Percentiles rank a stretch among this genome's conserved stretches.
phyloP scores from a whole-genome alignment of 2,329 filamentous ascomycete species.

The Alternaria atra region DNA sequence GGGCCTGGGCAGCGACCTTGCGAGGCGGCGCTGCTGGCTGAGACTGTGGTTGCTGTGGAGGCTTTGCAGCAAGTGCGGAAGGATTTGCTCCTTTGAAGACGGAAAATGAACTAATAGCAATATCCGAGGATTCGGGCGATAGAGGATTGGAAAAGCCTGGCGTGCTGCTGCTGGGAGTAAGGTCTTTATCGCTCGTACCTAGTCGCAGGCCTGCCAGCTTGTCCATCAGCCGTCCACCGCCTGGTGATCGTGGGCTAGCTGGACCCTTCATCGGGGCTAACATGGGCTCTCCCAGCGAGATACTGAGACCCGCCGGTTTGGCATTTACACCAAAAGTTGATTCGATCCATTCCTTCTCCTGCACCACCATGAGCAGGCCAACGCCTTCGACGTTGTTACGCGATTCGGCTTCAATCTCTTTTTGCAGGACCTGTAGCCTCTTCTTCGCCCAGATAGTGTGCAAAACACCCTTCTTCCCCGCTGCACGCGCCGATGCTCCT shows the following conservation, averaged over 20 bases:
- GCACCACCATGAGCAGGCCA: constrained; percentile 81
- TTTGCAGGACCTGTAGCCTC: constrained; percentile 75
- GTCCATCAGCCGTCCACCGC: constrained; percentile 75
- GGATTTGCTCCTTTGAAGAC: constrained; percentile 63
- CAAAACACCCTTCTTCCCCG: constrained; percentile 80
- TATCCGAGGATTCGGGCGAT: constrained; percentile 69
- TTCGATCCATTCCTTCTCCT: constrained; percentile 87
- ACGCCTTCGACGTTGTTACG: constrained; percentile 80
- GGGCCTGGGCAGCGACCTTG: constrained; percentile 44
- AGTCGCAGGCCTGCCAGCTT: constrained; percentile 82
- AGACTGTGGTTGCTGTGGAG: constrained; percentile 48
- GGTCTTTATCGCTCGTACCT: constrained; percentile 74
- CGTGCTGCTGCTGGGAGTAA: constrained; percentile 58
- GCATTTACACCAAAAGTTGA: constrained; percentile 74
- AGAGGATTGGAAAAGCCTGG: constrained; percentile 58
- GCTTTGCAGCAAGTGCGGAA: constrained; percentile 53
- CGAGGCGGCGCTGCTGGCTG: constrained; percentile 38
- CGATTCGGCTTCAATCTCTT: constrained; percentile 79
- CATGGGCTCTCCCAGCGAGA: constrained; percentile 48
- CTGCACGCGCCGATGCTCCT: constrained; percentile 70
- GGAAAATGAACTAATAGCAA: constrained; percentile 68
- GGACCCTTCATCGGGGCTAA: constrained; percentile 62
- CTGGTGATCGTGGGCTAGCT: constrained; percentile 67
- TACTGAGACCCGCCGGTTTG: constrained; percentile 52
- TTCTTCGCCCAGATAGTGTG: constrained; percentile 93